These are phyloP conservation scores for Dictyostelium citrinum DNA, from an alignment of 78 protist genomes.

Conservation along the genomic window DNA sequence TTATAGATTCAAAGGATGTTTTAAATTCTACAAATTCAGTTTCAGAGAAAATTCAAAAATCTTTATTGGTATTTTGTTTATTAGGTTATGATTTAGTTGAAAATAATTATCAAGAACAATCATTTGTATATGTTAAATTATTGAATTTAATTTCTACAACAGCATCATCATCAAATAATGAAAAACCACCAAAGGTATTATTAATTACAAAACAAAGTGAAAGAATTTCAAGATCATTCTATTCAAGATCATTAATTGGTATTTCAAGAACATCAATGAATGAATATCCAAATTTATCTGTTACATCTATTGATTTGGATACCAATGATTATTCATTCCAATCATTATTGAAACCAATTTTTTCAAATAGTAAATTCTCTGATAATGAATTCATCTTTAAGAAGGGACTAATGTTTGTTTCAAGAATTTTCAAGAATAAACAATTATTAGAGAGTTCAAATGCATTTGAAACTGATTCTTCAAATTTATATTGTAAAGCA, in stretches of 20 bases:
- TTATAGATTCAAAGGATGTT: background rate
- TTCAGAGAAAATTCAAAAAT: background rate
- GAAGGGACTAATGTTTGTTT: background rate
- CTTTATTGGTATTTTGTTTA: background rate
- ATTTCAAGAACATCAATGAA: conserved; percentile 20
- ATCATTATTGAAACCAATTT: background rate
- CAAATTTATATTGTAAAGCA: background rate
- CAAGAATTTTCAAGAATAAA: background rate
- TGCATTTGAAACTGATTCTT: background rate
- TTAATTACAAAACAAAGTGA: conserved; percentile 8
- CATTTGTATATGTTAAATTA: background rate
- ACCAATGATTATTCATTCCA: background rate
- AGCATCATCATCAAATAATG: background rate
- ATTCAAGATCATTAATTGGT: conserved; percentile 22
- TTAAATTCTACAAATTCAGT: background rate
- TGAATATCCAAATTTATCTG: background rate
- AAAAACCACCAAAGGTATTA: background rate
- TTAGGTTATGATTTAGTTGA: conserved; percentile 2
- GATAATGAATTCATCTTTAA: background rate
- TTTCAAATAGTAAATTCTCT: background rate
- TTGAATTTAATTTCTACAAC: background rate
- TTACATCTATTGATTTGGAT: conserved; percentile 22
- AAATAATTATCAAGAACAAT: background rate
- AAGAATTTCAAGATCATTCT: background rate
- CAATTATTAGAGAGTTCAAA: background rate